Evolutionary conservation across 176 grass and related monocot species (phyloP).

Genomic region (Thalia dealbata): DNA sequence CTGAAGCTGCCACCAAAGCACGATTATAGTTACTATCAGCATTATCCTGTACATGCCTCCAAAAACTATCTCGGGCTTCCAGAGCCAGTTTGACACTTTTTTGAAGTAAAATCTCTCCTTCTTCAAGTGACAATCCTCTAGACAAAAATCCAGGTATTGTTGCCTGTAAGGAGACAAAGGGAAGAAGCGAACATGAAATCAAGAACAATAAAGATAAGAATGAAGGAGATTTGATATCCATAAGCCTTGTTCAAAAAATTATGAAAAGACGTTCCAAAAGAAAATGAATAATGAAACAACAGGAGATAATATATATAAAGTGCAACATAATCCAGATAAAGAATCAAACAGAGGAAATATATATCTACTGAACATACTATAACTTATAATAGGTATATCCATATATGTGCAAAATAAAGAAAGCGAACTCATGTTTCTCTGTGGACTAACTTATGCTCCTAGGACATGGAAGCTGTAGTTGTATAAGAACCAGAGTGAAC

Average conservation of each 20-base stretch:
- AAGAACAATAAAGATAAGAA: neutral
- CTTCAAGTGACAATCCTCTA: constrained; percentile 38
- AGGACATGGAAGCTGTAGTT: neutral
- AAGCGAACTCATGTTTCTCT: neutral
- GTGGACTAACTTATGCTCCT: neutral
- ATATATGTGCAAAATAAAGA: neutral
- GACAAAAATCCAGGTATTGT: constrained; percentile 68
- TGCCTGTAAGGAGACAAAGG: constrained; percentile 29
- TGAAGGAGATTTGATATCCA: neutral
- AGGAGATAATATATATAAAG: neutral
- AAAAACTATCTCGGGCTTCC: constrained; percentile 30
- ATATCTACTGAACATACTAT: neutral
- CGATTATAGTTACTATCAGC: constrained; percentile 39
- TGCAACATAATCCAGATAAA: neutral
- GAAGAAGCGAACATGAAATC: neutral
- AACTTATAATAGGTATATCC: neutral
- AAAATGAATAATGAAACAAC: neutral
- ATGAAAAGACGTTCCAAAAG: neutral
- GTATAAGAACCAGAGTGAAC: neutral
- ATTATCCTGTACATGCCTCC: constrained; percentile 12
- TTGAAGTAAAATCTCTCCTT: constrained; percentile 47
- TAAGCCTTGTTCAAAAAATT: neutral
- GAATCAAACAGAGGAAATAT: neutral
- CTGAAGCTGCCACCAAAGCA: constrained; percentile 56
- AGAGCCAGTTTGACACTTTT: constrained; percentile 56